phyloP scores from a whole-genome alignment of 257 asterid species.

The Nicotiana benthamiana region DNA sequence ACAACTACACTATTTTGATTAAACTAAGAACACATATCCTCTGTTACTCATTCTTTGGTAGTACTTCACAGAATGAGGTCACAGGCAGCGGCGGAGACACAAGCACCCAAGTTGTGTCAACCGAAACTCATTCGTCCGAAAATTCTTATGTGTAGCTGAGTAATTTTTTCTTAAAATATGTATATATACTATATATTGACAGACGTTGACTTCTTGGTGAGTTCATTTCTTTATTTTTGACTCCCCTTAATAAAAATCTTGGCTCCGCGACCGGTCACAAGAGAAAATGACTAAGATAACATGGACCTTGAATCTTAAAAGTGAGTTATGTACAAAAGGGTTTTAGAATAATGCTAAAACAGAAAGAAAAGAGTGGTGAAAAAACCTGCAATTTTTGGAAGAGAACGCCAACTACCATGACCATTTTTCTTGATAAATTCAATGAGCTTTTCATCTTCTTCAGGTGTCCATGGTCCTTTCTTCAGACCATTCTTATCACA shows the following conservation, averaged over 20 bases:
- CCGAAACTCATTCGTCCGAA: no score
- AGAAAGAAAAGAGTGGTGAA: not conserved
- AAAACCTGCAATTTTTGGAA: slow-evolving; percentile 81
- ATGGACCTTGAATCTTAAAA: not conserved
- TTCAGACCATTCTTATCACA: slow-evolving; percentile 88
- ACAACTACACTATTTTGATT: not conserved
- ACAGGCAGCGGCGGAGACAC: no score
- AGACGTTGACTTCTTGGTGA: no score
- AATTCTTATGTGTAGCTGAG: no score
- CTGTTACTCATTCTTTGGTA: not conserved
- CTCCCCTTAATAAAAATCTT: no score
- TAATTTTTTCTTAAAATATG: no score
- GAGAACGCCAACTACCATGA: slow-evolving; percentile 90
- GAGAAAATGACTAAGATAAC: not conserved
- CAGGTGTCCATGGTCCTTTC: slow-evolving; percentile 93
- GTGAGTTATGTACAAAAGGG: not conserved
- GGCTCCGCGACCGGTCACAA: no score
- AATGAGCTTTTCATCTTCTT: slow-evolving; percentile 72
- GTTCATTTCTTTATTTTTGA: no score
- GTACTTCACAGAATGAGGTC: no score
- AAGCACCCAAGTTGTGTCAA: no score
- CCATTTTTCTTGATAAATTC: slow-evolving; percentile 68
- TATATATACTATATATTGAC: no score
- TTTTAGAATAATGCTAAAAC: not conserved
- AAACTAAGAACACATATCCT: not conserved